Conservation (phyloP, 139 green algal species). For the Chlorella vulgaris region DNA sequence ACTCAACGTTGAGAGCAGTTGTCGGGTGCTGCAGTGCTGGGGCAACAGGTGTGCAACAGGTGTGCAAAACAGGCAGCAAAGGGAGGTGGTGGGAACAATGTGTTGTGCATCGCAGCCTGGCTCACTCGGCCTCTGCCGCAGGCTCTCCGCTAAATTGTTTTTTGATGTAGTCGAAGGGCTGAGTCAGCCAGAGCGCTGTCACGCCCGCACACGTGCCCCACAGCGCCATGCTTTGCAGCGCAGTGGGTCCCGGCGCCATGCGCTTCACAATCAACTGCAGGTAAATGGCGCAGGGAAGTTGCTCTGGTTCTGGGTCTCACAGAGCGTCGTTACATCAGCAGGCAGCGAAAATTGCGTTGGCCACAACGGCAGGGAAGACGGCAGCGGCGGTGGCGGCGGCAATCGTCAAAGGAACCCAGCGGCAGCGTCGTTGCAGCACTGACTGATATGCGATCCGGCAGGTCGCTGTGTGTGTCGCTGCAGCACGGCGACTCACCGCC, state of each 20-base stretch:
- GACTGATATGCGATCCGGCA: background rate
- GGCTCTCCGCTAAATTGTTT: background rate
- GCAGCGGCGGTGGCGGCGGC: no score
- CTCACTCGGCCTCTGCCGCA: background rate
- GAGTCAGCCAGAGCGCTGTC: constrained; percentile 29
- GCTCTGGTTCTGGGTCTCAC: no score
- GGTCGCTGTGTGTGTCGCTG: no score
- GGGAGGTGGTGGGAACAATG: background rate
- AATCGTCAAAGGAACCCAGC: no score
- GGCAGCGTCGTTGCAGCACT: background rate
- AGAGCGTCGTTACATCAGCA: no score
- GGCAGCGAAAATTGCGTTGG: no score
- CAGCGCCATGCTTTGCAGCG: constrained; percentile 10
- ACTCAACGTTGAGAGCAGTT: no score
- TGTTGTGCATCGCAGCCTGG: background rate
- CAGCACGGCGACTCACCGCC: no score
- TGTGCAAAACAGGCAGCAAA: background rate
- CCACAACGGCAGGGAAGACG: no score
- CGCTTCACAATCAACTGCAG: constrained; percentile 16
- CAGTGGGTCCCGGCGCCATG: background rate
- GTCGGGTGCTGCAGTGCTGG: background rate
- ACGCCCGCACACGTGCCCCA: constrained; percentile 31
- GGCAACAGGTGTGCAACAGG: background rate
- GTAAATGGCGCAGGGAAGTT: background rate
- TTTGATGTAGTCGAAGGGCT: constrained; percentile 42